Conservation (phyloP, 1,284 basidiomycete genomes). For the Trametes polyzona region DNA sequence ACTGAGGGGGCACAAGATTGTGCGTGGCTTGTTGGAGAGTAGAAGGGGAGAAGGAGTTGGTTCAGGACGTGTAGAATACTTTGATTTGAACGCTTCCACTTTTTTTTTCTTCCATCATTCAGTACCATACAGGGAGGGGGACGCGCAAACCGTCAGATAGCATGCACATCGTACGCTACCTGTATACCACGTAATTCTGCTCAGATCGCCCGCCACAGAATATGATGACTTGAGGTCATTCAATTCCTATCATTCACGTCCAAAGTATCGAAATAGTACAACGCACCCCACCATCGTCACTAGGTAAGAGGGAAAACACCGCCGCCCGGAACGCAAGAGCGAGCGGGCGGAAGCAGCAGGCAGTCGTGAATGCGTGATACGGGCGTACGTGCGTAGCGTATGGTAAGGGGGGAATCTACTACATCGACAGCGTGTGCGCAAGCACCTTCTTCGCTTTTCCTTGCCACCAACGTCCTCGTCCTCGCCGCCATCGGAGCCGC, state of each 20-base stretch:
- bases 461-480: conserved; percentile 15
- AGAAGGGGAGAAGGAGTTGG: too few relatives aligned
- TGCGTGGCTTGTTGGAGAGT: too few relatives aligned
- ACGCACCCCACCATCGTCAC: conserved; percentile 24
- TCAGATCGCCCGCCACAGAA: too few relatives aligned
- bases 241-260: conserved; percentile 27
- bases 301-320: conserved; percentile 14
- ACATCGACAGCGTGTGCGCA: conserved; percentile 29
- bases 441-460: conserved; percentile 31
- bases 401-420: conserved; percentile 34
- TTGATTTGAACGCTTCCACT: neutral
- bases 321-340: conserved; percentile 4
- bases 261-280: conserved; percentile 27
- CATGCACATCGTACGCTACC: conserved; percentile 10
- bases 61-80: conserved; percentile 14
- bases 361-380: conserved; percentile 22
- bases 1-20: neutral
- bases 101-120: too few relatives aligned
- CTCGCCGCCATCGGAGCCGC: neutral
- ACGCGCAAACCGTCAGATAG: too few relatives aligned
- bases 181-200: conserved; percentile 25
- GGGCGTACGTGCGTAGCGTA: conserved; percentile 33
- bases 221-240: conserved; percentile 16
- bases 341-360: conserved; percentile 15
- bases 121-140: too few relatives aligned